Evolutionary conservation across 2,329 filamentous ascomycete genomes (phyloP).

Genomic region (Ophiostoma quercus): DNA sequence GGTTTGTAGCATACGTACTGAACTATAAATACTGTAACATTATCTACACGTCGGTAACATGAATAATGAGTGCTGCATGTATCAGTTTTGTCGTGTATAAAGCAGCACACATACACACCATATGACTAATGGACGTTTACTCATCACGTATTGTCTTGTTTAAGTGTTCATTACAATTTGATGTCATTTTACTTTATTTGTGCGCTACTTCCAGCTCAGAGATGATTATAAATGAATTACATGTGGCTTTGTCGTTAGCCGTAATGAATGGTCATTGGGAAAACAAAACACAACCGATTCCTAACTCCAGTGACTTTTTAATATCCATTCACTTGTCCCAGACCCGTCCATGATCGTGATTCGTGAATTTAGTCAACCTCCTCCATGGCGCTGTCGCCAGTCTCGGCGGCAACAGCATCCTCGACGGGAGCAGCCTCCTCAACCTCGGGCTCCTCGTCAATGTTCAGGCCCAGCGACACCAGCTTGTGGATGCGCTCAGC

Average conservation of each 20-base stretch:
- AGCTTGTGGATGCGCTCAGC: constrained; percentile 99
- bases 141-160: background rate
- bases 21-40: background rate
- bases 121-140: background rate
- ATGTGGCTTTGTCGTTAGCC: constrained; percentile 23
- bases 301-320: constrained; percentile 41
- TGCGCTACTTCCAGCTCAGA: background rate
- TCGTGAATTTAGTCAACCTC: constrained; percentile 80
- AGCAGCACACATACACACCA: background rate
- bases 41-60: background rate
- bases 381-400: constrained; percentile 96
- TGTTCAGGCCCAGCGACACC: constrained; percentile 93
- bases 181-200: background rate
- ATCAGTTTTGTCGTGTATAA: background rate
- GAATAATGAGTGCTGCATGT: background rate
- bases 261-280: constrained; percentile 11
- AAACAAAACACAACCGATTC: constrained; percentile 30
- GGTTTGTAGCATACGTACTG: constrained; percentile 1
- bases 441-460: constrained; percentile 75
- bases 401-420: constrained; percentile 56
- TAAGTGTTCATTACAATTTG: background rate
- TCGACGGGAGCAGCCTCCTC: constrained; percentile 40
- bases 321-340: constrained; percentile 30
- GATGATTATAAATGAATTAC: constrained; percentile 21
- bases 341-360: constrained; percentile 31